Base-by-base conservation (phyloP, 1,284 basidiomycete species). In the Fomitopsis palustris region DNA sequence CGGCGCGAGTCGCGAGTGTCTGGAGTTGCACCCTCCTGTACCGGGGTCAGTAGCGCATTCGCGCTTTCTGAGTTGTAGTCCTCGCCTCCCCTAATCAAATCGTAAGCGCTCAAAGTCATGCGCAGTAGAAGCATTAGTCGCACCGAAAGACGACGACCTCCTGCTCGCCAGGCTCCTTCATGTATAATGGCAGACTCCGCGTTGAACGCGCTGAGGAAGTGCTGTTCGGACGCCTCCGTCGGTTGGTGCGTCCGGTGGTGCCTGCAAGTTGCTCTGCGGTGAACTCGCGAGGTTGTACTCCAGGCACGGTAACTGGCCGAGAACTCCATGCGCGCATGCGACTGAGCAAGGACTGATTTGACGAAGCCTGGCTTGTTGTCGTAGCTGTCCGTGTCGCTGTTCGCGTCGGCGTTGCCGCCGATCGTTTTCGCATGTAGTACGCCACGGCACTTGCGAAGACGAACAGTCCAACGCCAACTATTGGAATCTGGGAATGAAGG, bases 151-250 rank as follows among this genome's bases (percentile, higher is more conserved):
- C 84, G 7, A 92, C 90, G 31, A 92, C 77, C 68, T 92, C 89
- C 54, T 87, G 79, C 56, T 90, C 89, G 9, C 89, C 90, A 0
- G 89, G 88, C 64, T 92, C 89, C 70, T 90, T 90, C 75, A 84
- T 88, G 66, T 92, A 92, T 25, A 78, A 81, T 4, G 89, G 90
- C 39, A 92, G 69, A 1, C 85, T 89, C 47, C 79, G 82, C 16
- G 88, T 90, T 16, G 87, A 90, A 57, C 91, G 84, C 69, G 90
- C 88, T 54, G 82, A 83, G 1, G 81, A 77, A 0, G 80, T 81
- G 38, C 81, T 72, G 19, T 83, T 75, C 16, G 79, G 79, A 55
- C 87, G 74, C 31, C 88, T 74, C 3, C 76, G 58, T 53, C 70
- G 62, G 41, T 69, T 53, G 39, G 60, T 56, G 12, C 66, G 58